phyloP scores from a whole-genome alignment of 169 alveolate genomes.

The Amoebophrya sp. region DNA sequence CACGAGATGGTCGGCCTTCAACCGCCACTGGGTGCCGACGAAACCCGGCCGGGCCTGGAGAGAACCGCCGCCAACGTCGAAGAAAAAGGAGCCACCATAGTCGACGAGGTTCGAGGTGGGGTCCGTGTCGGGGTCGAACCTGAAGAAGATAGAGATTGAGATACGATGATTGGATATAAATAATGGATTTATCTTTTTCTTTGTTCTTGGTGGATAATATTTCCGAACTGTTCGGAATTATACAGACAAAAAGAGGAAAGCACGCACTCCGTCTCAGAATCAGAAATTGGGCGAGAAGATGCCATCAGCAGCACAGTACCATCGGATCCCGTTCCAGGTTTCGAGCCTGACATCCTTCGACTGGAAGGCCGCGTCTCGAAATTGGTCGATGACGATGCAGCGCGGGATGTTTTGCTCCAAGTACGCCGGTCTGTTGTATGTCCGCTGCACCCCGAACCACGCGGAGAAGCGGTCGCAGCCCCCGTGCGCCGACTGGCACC shows the following conservation, averaged over 20 bases:
- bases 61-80: neutral
- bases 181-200: too few relatives aligned
- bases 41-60: neutral
- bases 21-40: neutral
- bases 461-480: neutral
- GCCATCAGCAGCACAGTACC: too few relatives aligned
- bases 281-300: too few relatives aligned
- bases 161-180: too few relatives aligned
- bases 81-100: neutral
- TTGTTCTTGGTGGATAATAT: too few relatives aligned
- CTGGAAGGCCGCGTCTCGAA: neutral
- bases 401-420: neutral
- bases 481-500: neutral
- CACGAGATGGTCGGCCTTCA: neutral
- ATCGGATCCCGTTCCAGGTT: neutral
- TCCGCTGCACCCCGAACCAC: conserved; percentile 1
- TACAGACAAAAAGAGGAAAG: too few relatives aligned
- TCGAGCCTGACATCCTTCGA: neutral
- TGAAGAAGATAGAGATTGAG: too few relatives aligned
- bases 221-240: too few relatives aligned
- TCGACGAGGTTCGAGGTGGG: too few relatives aligned
- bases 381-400: neutral
- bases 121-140: neutral
- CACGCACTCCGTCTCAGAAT: too few relatives aligned
- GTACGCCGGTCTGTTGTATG: neutral